Percentiles rank a stretch among this genome's conserved stretches.
Evolutionary conservation across 805 yeast genomes (phyloP).

Genomic region (Candida nemodendra): DNA sequence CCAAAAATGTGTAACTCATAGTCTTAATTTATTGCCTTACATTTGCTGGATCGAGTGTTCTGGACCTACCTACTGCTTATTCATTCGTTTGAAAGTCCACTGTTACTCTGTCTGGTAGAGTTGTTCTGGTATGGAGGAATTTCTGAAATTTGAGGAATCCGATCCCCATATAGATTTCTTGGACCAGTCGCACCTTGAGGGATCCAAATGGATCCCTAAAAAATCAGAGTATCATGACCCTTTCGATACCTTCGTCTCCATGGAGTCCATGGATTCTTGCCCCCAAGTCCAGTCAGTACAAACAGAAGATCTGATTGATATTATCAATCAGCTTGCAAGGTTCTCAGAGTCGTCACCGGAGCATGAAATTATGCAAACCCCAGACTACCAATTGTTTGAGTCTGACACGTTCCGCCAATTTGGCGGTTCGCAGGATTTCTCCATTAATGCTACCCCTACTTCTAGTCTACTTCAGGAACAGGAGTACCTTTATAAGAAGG

Average conservation of each 20-base stretch:
- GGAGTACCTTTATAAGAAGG: slow-evolving; percentile 1
- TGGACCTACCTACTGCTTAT: too few relatives aligned
- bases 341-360: slow-evolving; percentile 8
- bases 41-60: too few relatives aligned
- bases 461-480: slow-evolving; percentile 10
- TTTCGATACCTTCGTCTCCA: background rate
- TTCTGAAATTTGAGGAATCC: background rate
- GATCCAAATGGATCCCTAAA: background rate
- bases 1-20: too few relatives aligned
- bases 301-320: slow-evolving; percentile 9
- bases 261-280: background rate
- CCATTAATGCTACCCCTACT: slow-evolving; percentile 11
- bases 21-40: too few relatives aligned
- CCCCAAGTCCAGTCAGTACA: background rate
- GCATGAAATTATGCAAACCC: slow-evolving; percentile 9
- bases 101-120: too few relatives aligned
- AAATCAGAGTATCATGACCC: background rate
- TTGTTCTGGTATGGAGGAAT: background rate
- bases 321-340: slow-evolving; percentile 7
- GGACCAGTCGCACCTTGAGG: background rate
- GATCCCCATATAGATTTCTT: background rate
- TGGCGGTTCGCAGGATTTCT: slow-evolving; percentile 5
- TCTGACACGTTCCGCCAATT: slow-evolving; percentile 7
- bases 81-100: too few relatives aligned
- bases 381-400: slow-evolving; percentile 14